phyloP scores from a whole-genome alignment of 768 basidiomycete genomes.

The Tylopilus balloui region DNA sequence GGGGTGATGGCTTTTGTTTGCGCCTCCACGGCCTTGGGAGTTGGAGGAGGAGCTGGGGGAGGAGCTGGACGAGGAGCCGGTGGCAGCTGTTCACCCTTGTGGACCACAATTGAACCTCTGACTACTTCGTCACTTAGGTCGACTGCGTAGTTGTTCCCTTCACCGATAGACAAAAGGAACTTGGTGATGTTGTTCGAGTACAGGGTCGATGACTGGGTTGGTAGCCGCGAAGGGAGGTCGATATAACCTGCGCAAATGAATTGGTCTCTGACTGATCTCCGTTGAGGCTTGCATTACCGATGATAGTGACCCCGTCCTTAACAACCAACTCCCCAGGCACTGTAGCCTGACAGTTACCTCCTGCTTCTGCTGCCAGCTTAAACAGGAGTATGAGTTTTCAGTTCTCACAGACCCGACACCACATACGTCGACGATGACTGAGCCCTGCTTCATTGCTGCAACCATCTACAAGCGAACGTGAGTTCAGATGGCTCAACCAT shows the following conservation, averaged over 20 bases:
- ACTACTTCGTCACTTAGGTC: constrained; percentile 82
- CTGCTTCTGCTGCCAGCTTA: constrained; percentile 69
- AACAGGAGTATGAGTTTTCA: constrained; percentile 14
- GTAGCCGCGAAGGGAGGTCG: constrained; percentile 82
- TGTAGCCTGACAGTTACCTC: constrained; percentile 86
- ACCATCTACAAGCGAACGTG: constrained; percentile 50
- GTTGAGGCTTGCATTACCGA: constrained; percentile 44
- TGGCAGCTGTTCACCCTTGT: constrained; percentile 60
- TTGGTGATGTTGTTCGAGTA: constrained; percentile 93
- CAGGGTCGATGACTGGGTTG: constrained; percentile 83
- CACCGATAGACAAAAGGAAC: constrained; percentile 77
- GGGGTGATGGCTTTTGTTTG: constrained; percentile 64
- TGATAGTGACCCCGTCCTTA: constrained; percentile 75
- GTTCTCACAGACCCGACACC: not conserved
- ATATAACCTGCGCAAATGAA: constrained; percentile 54
- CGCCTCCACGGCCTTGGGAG: constrained; percentile 43
- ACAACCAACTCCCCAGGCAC: constrained; percentile 67
- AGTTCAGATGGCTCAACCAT: not conserved
- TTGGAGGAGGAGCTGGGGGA: constrained; percentile 52
- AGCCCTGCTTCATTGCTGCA: constrained; percentile 88
- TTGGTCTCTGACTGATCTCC: constrained; percentile 5
- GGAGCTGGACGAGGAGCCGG: constrained; percentile 67
- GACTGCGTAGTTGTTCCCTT: constrained; percentile 56
- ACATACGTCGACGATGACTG: constrained; percentile 71
- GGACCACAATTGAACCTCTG: constrained; percentile 72